These are phyloP conservation scores for Withania somnifera DNA, from an alignment of 305 asterid species.

Conservation along the genomic window DNA sequence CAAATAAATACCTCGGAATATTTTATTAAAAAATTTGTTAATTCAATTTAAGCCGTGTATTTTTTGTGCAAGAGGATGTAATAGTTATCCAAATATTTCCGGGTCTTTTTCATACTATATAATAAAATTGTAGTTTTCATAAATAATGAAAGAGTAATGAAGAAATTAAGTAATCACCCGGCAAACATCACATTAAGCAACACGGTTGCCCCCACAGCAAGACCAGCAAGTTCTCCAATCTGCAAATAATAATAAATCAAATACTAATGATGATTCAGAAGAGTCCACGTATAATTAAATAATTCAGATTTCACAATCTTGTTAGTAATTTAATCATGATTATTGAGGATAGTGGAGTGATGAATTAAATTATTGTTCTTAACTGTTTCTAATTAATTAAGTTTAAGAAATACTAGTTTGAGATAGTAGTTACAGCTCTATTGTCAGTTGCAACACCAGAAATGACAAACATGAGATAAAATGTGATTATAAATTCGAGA, in stretches of 20 bases:
- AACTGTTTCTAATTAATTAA: background rate
- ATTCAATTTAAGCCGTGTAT: background rate
- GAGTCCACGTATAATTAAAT: background rate
- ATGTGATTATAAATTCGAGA: conserved; percentile 30
- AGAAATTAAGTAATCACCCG: conserved; percentile 35
- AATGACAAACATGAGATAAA: conserved; percentile 34
- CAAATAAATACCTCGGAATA: no score
- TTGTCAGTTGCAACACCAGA: conserved; percentile 36
- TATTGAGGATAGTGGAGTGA: no score
- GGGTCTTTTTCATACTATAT: background rate
- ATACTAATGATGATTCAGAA: background rate
- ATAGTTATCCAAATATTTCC: background rate
- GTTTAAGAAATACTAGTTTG: no score
- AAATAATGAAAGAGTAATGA: background rate
- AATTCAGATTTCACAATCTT: background rate
- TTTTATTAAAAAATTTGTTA: no score
- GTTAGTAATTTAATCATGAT: background rate
- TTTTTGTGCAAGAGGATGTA: background rate
- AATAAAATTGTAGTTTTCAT: background rate
- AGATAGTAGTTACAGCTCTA: conserved; percentile 22
- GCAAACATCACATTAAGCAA: conserved; percentile 66
- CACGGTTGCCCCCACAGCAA: conserved; percentile 68
- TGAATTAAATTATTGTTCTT: no score
- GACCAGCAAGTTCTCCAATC: conserved; percentile 83
- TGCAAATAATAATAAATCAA: conserved; percentile 9